Percentiles rank a stretch among this genome's conserved stretches.
phyloP scores from a whole-genome alignment of 2,329 filamentous ascomycete species.

The Penicillium glabrum region DNA sequence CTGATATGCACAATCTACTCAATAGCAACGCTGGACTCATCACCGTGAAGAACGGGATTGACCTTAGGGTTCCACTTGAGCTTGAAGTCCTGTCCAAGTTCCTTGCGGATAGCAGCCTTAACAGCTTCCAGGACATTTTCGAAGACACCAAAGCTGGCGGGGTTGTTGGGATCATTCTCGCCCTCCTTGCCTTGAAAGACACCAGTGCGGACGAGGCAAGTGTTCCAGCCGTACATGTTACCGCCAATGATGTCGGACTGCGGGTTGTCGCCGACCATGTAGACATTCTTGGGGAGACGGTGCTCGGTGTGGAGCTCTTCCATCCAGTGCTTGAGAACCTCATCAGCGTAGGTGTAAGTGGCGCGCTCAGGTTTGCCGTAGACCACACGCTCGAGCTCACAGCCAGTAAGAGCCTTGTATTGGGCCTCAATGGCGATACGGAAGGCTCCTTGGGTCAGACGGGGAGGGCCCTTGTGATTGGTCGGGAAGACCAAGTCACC shows the following conservation, averaged over 20 bases:
- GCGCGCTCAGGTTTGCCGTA: constrained; percentile 74
- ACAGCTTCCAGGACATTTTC: constrained; percentile 71
- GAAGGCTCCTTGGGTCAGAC: constrained; percentile 75
- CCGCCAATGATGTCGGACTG: constrained; percentile 72
- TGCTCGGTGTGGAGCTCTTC: constrained; percentile 72
- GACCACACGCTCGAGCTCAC: constrained; percentile 71
- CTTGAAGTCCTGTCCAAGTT: constrained; percentile 72
- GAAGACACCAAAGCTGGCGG: constrained; percentile 75
- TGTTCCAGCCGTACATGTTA: constrained; percentile 83
- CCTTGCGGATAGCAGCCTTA: constrained; percentile 64
- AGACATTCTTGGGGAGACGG: constrained; percentile 66
- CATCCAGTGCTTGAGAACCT: constrained; percentile 73
- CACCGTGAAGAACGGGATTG: constrained; percentile 63
- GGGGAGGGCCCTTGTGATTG: constrained; percentile 61
- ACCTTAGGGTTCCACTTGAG: constrained; percentile 70
- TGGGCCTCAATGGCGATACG: constrained; percentile 72
- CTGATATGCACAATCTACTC: constrained; percentile 43
- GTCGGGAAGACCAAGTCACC: constrained; percentile 65
- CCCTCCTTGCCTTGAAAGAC: constrained; percentile 68
- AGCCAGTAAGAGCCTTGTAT: constrained; percentile 61
- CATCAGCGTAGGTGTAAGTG: constrained; percentile 77
- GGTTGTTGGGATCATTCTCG: constrained; percentile 74
- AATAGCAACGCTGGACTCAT: constrained; percentile 53
- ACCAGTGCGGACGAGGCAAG: constrained; percentile 73
- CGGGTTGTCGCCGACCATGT: constrained; percentile 77